phyloP scores from a whole-genome alignment of 2,329 filamentous ascomycete genomes.

The Aureobasidium sp. region DNA sequence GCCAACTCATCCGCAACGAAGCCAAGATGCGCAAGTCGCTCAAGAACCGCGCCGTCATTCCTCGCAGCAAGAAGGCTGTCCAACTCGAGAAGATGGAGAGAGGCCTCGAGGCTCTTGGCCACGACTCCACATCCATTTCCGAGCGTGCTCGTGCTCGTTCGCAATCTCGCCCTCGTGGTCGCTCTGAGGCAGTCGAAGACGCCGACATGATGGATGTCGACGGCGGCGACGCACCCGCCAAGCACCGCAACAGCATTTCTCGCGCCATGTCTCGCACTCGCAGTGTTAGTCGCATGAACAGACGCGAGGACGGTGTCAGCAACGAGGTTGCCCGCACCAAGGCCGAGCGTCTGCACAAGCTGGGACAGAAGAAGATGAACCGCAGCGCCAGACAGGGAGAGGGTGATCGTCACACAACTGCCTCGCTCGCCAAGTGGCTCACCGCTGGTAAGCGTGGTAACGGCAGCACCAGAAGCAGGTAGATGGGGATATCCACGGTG shows the following conservation, averaged over 20 bases:
- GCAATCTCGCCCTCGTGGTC: conserved; percentile 55
- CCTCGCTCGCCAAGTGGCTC: conserved; percentile 81
- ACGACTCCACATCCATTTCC: conserved; percentile 69
- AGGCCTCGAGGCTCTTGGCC: conserved; percentile 75
- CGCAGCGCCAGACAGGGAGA: conserved; percentile 95
- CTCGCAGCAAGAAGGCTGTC: conserved; percentile 72
- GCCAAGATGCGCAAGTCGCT: conserved; percentile 91
- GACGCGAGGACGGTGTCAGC: conserved; percentile 69
- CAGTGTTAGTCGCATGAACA: conserved; percentile 57
- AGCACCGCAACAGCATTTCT: conserved; percentile 27
- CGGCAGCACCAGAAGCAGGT: conserved; percentile 67
- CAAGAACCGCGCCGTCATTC: conserved; percentile 94
- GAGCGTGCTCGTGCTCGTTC: conserved; percentile 57
- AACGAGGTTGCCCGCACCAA: conserved; percentile 61
- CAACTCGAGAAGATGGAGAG: conserved; percentile 80
- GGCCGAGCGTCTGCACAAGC: conserved; percentile 79
- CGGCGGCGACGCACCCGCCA: conserved; percentile 25
- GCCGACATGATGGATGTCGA: conserved; percentile 67
- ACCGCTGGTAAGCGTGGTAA: conserved; percentile 89
- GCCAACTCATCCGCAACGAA: conserved; percentile 84
- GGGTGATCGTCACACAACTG: conserved; percentile 81
- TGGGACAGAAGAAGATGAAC: conserved; percentile 98
- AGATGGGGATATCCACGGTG: conserved; percentile 1
- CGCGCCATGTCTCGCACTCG: conserved; percentile 66
- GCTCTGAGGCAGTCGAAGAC: conserved; percentile 52